Base-by-base conservation (phyloP, 805 yeast species). In the Pichia kluyveri region DNA sequence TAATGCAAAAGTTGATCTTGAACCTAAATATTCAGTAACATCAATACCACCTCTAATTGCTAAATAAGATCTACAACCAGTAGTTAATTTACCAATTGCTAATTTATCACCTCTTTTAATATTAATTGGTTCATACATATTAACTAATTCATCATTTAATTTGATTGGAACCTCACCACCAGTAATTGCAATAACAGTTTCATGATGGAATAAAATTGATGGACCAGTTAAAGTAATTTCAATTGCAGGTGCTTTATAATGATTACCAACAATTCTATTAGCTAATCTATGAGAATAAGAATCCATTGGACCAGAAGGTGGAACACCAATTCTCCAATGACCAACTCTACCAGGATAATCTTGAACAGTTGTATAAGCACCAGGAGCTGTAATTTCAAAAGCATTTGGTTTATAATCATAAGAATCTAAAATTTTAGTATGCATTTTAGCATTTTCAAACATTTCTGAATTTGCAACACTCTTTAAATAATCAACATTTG, bases 281-380 rank as follows among this genome's bases (percentile, higher is more conserved):
- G 96, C 96, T 53, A 87, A 65, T 59, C 96, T 76, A 71, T 90
- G 90, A 5, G 97, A 82, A 59, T 82, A 90, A 51, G 82, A 78
- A 68, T 91, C 99, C 98, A 91, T 93, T 51, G 98, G 96, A 42
- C 99, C 99, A 39, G 96, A 87, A 8, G 98, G 98, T 27, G 99
- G 99, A 48, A 91, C 98, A 64, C 99, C 99, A 56, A 85, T 77
- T 61, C 85, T 80, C 95, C 95, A 86, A 64, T 73, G 73, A n/a
- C 88, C 83, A 47, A 73, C 72, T 71, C 99, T 82, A 45, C 95
- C 96, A 17, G 96, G 95, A 66, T 82, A 93, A 67, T 93, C 99
- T 70, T 91, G 99, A 43, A 91, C 91, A 4, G 96, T 86, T 37
- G 98, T 91, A 68, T 88, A 88, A 40, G 96, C 91, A 58, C 99